phyloP scores from a whole-genome alignment of 1,284 basidiomycete genomes.

The Erythrobasidium hasegawianum region DNA sequence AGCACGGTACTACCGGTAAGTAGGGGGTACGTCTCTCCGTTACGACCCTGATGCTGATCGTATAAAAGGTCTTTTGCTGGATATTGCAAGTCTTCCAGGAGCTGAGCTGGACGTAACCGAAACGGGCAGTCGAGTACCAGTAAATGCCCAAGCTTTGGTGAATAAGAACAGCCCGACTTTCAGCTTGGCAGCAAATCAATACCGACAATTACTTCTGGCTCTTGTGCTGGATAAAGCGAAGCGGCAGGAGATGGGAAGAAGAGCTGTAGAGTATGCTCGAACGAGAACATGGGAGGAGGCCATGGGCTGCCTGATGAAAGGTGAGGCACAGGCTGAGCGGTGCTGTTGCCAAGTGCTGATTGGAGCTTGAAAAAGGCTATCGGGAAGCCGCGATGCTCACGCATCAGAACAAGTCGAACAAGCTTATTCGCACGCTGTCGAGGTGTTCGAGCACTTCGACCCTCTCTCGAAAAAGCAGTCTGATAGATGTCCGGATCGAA shows the following conservation, averaged over 20 bases:
- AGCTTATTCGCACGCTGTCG: slow-evolving; percentile 7
- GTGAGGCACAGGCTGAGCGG: neutral
- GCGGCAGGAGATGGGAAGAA: slow-evolving; percentile 1
- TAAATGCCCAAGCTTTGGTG: slow-evolving; percentile 23
- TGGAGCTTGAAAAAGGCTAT: slow-evolving; percentile 8
- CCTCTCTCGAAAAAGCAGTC: slow-evolving; percentile 7
- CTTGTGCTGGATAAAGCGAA: slow-evolving; percentile 1
- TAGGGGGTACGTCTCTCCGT: too few species aligned
- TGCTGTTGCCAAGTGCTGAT: neutral
- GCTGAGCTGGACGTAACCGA: neutral
- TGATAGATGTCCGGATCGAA: slow-evolving; percentile 23
- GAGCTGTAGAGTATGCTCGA: slow-evolving; percentile 17
- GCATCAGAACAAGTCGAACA: slow-evolving; percentile 1
- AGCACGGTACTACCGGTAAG: slow-evolving; percentile 52
- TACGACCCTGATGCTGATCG: neutral
- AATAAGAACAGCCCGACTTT: slow-evolving; percentile 7
- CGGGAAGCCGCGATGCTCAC: slow-evolving; percentile 16
- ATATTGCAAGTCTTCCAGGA: slow-evolving; percentile 19
- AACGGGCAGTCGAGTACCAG: slow-evolving; percentile 15
- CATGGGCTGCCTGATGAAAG: slow-evolving; percentile 22
- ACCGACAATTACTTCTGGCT: slow-evolving; percentile 3
- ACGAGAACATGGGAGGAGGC: slow-evolving; percentile 31
- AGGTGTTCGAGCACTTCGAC: slow-evolving; percentile 24
- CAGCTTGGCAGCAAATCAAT: slow-evolving; percentile 14
- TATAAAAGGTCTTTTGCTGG: slow-evolving; percentile 22